Evolutionary conservation across 2,329 filamentous ascomycete species (phyloP), one percentile per base, ranked within the genome.

Genomic region (Microcera coccophila): DNA sequence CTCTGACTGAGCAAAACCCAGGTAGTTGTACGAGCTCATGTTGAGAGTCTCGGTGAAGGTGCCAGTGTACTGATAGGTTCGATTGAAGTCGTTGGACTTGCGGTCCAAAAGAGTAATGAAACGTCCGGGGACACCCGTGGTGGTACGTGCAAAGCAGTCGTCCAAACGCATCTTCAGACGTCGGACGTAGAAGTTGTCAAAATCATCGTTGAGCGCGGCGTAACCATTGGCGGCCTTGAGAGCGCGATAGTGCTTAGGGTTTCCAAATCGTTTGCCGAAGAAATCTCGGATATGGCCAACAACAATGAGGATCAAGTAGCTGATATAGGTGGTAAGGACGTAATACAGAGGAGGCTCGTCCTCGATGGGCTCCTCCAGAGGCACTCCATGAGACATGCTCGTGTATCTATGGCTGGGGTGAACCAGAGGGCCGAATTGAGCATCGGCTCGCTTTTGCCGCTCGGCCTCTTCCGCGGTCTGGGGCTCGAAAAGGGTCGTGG

Each of bases 11-110:
- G 93, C 93, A 60, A 98, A 98, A 33, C 93, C 93, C 18, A 98
- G 86, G 64, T 98, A 98, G 69, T 98, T 98, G 78, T 98, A 98
- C 1, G 93, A 98, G 72, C 91, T 96, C 85, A 98, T 86, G 70
- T 98, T 98, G 58, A 98, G 74, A 0, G 93, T 97, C 68, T 98
- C 89, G 1, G 91, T 97, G 45, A 81, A 85, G 36, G 89, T 95
- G 44, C 93, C 93, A 2, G 87, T 90, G 66, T 90, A 83, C 63
- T 87, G 81, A 73, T 95, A 98, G 45, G 85, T 84, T 60, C 85
- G 78, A 70, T 98, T 98, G 74, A 88, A 90, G 63, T 98, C 89
- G 62, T 91, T 79, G 3, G 90, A 95, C 57, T 81, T 85, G 61
- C 93, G 88, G 66, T 97, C 91, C 55, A 97, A 78, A 29, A 98